A percentile compares a stretch with the other conserved stretches of the same genome.
These are phyloP conservation scores for Blastobotrys illinoisensis DNA, from an alignment of 1,139 yeast species.

Conservation along the genomic window DNA sequence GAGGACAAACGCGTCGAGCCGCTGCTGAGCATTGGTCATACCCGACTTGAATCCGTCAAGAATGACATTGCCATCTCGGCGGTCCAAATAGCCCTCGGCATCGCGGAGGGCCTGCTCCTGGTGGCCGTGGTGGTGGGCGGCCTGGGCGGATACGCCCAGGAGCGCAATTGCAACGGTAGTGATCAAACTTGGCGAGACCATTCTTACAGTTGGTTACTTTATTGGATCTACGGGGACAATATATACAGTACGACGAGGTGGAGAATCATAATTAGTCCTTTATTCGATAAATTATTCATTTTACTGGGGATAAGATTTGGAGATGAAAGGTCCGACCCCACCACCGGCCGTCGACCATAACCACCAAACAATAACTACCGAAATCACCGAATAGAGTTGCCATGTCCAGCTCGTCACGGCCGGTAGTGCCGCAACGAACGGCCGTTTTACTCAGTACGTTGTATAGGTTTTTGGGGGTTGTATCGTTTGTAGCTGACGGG, in stretches of 20 bases:
- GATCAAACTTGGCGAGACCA: neutral
- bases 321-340: neutral
- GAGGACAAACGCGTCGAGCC: constrained; percentile 23
- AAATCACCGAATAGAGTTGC: neutral
- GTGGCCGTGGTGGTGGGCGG: neutral
- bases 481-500: neutral
- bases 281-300: neutral
- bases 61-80: constrained; percentile 6
- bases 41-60: constrained; percentile 17
- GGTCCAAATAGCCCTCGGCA: neutral
- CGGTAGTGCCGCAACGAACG: constrained; percentile 22
- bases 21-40: constrained; percentile 23
- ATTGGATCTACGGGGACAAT: neutral
- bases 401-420: neutral
- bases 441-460: constrained; percentile 23
- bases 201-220: neutral
- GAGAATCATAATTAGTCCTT: neutral
- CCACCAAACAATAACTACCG: neutral
- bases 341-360: neutral
- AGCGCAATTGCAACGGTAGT: neutral
- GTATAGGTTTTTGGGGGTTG: neutral
- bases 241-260: neutral
- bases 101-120: neutral
- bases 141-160: neutral
- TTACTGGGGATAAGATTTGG: neutral